phyloP scores from a whole-genome alignment of 805 yeast species.

The Wickerhamomyces bisporus region DNA sequence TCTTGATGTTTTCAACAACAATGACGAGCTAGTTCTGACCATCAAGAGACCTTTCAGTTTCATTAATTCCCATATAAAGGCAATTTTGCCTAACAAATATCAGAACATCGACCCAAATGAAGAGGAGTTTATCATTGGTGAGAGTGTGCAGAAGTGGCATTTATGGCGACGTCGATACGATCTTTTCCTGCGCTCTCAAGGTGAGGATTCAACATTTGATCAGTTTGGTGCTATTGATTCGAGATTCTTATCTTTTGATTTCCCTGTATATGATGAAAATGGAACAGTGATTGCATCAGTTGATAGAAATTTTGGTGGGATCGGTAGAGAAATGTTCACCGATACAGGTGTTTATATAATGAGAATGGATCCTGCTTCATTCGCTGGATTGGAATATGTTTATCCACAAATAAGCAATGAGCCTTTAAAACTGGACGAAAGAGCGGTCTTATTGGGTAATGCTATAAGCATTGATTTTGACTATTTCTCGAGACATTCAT shows the following conservation, averaged over 20 bases:
- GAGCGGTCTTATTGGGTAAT: slow-evolving; percentile 80
- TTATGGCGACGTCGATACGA: slow-evolving; percentile 88
- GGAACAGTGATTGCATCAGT: slow-evolving; percentile 67
- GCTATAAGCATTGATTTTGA: slow-evolving; percentile 94
- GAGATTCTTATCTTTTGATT: slow-evolving; percentile 80
- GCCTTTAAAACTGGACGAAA: slow-evolving; percentile 63
- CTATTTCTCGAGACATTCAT: slow-evolving; percentile 87
- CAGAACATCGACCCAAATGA: slow-evolving; percentile 30
- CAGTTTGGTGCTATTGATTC: slow-evolving; percentile 90
- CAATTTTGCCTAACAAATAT: slow-evolving; percentile 46
- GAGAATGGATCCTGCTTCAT: slow-evolving; percentile 72
- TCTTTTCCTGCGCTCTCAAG: slow-evolving; percentile 45
- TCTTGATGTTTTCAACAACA: slow-evolving; percentile 63
- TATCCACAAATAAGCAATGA: slow-evolving; percentile 45
- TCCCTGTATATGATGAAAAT: slow-evolving; percentile 61
- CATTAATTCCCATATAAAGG: slow-evolving; percentile 83
- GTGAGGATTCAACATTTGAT: slow-evolving; percentile 38
- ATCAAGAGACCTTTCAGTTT: slow-evolving; percentile 81
- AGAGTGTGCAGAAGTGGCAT: slow-evolving; percentile 91
- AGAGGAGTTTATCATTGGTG: slow-evolving; percentile 60
- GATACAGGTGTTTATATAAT: slow-evolving; percentile 91
- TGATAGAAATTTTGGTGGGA: slow-evolving; percentile 92
- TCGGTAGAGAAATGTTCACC: slow-evolving; percentile 88
- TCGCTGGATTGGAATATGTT: slow-evolving; percentile 48
- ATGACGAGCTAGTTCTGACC: slow-evolving; percentile 55